Evolutionary conservation across 2,329 filamentous ascomycete genomes (phyloP).

Genomic region (Exserohilum rostratum): DNA sequence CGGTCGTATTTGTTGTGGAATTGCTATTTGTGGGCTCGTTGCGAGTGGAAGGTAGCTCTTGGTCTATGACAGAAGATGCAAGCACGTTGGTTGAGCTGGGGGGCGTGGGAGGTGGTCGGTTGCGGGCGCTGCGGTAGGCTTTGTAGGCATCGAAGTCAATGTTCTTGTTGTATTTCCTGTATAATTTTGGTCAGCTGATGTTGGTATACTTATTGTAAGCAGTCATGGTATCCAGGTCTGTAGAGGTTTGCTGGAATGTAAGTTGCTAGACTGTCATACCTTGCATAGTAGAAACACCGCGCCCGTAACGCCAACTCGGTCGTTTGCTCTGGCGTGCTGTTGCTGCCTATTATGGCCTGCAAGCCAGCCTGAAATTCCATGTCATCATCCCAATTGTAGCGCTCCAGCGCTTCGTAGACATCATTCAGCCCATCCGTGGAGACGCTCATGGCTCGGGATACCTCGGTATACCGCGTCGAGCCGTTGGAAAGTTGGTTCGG

Average conservation of each 20-base stretch:
- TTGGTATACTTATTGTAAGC: not conserved
- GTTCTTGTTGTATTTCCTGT: conserved; percentile 51
- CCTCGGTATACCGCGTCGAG: not conserved
- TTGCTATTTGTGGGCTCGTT: not conserved
- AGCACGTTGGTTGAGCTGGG: conserved; percentile 26
- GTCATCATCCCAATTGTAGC: conserved; percentile 72
- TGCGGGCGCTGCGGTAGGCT: conserved; percentile 59
- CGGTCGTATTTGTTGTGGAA: not conserved
- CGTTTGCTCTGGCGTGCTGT: conserved; percentile 60
- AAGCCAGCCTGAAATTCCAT: conserved; percentile 72
- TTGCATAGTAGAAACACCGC: conserved; percentile 71
- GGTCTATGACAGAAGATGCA: conserved; percentile 11
- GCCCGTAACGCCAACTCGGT: conserved; percentile 68
- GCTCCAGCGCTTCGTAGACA: conserved; percentile 66
- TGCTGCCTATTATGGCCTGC: conserved; percentile 66
- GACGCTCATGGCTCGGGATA: conserved; percentile 31
- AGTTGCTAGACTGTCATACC: conserved; percentile 32
- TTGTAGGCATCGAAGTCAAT: conserved; percentile 74
- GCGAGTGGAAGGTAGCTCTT: not conserved
- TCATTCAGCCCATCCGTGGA: conserved; percentile 31
- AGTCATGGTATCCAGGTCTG: too few relatives aligned
- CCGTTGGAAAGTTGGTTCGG: not conserved
- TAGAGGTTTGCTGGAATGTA: too few relatives aligned
- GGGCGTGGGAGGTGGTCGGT: conserved; percentile 27
- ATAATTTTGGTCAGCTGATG: not conserved